Percentiles rank a stretch among this genome's conserved stretches.
These are phyloP conservation scores for Zygoascus sp. DNA, from an alignment of 1,139 yeast genomes.

Conservation along the genomic window DNA sequence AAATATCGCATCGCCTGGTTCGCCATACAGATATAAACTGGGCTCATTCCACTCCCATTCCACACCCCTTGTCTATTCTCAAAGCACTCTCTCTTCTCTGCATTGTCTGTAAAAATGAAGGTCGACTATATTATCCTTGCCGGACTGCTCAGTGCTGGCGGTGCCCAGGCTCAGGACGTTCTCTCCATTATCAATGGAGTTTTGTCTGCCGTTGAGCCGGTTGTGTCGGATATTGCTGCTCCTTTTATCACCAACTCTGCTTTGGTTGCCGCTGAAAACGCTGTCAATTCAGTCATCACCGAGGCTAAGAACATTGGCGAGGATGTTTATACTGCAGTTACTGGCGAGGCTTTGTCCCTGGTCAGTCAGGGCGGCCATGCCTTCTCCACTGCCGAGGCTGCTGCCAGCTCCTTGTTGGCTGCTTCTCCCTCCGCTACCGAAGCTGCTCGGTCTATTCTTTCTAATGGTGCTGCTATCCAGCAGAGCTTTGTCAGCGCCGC, in stretches of 20 bases:
- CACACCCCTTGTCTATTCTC: too few species aligned
- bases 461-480: conserved; percentile 6
- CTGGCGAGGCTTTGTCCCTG: conserved; percentile 2
- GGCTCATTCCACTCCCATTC: too few species aligned
- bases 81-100: too few species aligned
- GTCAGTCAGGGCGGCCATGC: conserved; percentile 3
- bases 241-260: conserved; percentile 7
- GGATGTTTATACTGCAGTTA: conserved; percentile 8
- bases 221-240: conserved; percentile 7
- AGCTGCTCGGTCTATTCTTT: conserved; percentile 1
- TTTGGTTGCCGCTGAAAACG: not conserved
- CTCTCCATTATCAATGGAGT: conserved; percentile 1
- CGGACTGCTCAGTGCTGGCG: not conserved
- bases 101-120: too few species aligned
- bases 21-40: too few species aligned
- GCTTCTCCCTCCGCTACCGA: conserved; percentile 5
- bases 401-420: conserved; percentile 1
- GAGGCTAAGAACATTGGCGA: conserved; percentile 5
- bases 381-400: conserved; percentile 7
- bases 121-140: not conserved
- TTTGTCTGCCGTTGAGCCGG: conserved; percentile 2
- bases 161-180: conserved; percentile 5
- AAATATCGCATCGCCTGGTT: too few species aligned
- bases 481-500: conserved; percentile 1
- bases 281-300: not conserved